A percentile compares a stretch with the other conserved stretches of the same genome.
Conservation (phyloP, 768 basidiomycete genomes). For the Tubosaeta sp. region DNA sequence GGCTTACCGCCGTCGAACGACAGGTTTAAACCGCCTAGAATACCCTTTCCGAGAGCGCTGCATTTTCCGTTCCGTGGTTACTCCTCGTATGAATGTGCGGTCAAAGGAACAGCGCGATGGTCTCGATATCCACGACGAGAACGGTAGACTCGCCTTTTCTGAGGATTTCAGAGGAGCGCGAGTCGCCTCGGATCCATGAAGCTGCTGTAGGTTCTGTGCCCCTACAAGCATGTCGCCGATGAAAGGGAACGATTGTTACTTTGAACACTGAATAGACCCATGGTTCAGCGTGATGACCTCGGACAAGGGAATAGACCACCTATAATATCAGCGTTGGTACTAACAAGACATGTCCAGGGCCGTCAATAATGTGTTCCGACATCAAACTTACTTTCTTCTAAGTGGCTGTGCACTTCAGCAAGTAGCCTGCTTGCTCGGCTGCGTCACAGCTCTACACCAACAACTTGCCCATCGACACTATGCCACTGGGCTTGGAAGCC, state of each 20-base stretch:
- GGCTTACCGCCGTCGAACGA: constrained; percentile 54
- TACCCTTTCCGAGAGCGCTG: constrained; percentile 61
- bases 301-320: constrained; percentile 67
- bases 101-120: no score
- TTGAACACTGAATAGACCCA: constrained; percentile 50
- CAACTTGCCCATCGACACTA: no score
- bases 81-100: constrained; percentile 37
- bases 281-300: constrained; percentile 82
- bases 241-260: constrained; percentile 25
- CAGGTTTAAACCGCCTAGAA: constrained; percentile 36
- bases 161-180: constrained; percentile 55
- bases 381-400: no score
- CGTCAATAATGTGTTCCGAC: constrained; percentile 2
- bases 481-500: no score
- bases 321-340: constrained; percentile 56
- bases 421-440: no score
- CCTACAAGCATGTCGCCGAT: constrained; percentile 60
- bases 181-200: constrained; percentile 43
- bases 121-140: constrained; percentile 57
- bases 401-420: no score
- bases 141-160: constrained; percentile 18
- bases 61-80: constrained; percentile 89
- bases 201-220: constrained; percentile 42
- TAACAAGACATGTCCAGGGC: constrained; percentile 68
- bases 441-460: no score